Conservation (phyloP, 169 alveolate species). For the Neospora caninum region DNA sequence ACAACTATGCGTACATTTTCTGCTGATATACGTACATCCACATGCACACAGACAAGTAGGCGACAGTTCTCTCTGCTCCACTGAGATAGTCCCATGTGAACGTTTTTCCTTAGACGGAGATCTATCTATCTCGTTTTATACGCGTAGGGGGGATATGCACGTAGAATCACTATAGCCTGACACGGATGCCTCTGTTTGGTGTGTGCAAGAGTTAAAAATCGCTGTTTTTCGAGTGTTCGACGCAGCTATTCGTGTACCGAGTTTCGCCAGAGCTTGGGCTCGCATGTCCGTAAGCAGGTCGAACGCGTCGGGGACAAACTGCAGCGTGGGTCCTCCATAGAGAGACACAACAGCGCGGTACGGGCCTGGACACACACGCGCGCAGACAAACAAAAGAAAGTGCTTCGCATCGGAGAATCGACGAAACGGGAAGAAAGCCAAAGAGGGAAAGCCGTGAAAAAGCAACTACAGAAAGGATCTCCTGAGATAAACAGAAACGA, state of each 20-base stretch:
- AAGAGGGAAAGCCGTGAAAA: background rate
- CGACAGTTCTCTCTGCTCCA: background rate
- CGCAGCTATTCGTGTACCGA: background rate
- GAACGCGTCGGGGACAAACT: constrained; percentile 49
- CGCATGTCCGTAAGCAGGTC: constrained; percentile 53
- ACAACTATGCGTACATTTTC: background rate
- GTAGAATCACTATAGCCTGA: too few species aligned
- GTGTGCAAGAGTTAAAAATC: background rate
- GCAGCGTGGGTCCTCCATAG: constrained; percentile 66
- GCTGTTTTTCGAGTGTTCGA: too few species aligned
- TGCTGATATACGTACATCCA: background rate
- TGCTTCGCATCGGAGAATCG: background rate
- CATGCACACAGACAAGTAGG: too few species aligned
- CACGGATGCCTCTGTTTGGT: background rate
- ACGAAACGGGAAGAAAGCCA: background rate
- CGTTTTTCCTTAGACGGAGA: background rate
- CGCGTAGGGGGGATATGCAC: too few species aligned
- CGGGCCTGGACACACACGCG: constrained; percentile 43
- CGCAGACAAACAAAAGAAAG: background rate
- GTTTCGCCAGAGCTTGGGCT: constrained; percentile 60
- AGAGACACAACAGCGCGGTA: constrained; percentile 48
- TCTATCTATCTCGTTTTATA: too few species aligned
- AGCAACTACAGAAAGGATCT: background rate
- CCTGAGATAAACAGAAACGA: background rate
- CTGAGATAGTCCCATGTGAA: background rate